Conservation (phyloP, 371 early-diverging fungal species). For the Saksenaea vasiformis region DNA sequence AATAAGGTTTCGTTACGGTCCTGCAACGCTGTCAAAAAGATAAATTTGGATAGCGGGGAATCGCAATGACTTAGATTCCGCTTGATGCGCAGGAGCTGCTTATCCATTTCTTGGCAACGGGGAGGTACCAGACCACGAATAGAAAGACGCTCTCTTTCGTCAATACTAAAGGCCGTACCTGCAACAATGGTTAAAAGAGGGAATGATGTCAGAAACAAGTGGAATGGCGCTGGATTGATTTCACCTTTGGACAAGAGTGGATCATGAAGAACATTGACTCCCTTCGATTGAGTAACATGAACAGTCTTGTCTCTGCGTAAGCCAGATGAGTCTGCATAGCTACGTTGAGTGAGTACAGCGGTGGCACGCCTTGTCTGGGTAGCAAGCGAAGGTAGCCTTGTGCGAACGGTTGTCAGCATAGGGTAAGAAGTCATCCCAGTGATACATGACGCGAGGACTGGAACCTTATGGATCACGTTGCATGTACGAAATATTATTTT, state of each 20-base stretch:
- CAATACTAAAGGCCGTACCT: constrained; percentile 68
- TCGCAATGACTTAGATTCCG: constrained; percentile 59
- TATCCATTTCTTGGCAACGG: constrained; percentile 67
- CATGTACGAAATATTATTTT: not conserved
- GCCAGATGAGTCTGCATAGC: constrained; percentile 29
- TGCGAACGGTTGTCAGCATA: not conserved
- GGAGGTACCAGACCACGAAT: constrained; percentile 70
- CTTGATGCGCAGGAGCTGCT: constrained; percentile 60
- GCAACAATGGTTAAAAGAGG: not conserved
- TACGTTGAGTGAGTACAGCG: constrained; percentile 18
- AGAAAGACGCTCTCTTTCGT: constrained; percentile 64
- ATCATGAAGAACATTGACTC: constrained; percentile 63
- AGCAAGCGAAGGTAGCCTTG: not conserved
- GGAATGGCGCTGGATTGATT: constrained; percentile 17
- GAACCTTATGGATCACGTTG: constrained; percentile 4
- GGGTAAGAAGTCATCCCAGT: not conserved
- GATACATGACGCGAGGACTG: not conserved
- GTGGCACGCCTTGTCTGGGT: not conserved
- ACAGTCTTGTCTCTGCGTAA: constrained; percentile 61
- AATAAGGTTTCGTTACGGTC: constrained; percentile 70
- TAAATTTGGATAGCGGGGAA: constrained; percentile 62
- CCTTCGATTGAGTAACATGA: constrained; percentile 54
- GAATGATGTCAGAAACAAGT: constrained; percentile 10
- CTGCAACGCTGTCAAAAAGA: constrained; percentile 52
- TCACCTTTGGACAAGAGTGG: constrained; percentile 60